These are phyloP conservation scores for Populus hybrid DNA, from an alignment of 441 rosid species.

Conservation along the genomic window DNA sequence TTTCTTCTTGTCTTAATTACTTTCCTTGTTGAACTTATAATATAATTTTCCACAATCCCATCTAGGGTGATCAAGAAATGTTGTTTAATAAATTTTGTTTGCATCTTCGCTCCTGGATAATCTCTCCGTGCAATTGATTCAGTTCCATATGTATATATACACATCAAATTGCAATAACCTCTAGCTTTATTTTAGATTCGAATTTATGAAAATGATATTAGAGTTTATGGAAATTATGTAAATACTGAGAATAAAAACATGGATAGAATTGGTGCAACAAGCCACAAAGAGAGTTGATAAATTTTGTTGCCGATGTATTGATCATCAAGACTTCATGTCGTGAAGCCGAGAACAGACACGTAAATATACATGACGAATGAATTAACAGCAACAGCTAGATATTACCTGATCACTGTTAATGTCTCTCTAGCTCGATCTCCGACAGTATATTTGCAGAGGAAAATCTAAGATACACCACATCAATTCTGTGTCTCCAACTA, in stretches of 20 bases:
- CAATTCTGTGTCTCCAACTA: not conserved
- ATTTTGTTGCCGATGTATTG: no score
- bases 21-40: not conserved
- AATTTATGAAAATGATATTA: no score
- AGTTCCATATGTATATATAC: not conserved
- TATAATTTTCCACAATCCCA: constrained; percentile 4
- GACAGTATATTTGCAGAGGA: not conserved
- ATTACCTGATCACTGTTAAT: no score
- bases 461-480: not conserved
- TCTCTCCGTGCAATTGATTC: not conserved
- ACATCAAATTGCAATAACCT: not conserved
- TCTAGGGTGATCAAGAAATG: constrained; percentile 1
- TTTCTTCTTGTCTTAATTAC: not conserved
- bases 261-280: not conserved
- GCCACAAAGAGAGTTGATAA: no score
- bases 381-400: no score
- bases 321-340: no score
- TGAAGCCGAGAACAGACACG: no score
- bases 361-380: no score
- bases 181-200: not conserved
- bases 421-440: not conserved
- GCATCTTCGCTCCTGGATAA: not conserved
- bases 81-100: constrained; percentile 7
- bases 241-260: not conserved
- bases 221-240: not conserved